Evolutionary conservation across 805 yeast species (phyloP), one percentile per base, ranked within the genome.

Genomic region (Ogataea pignaliae): DNA sequence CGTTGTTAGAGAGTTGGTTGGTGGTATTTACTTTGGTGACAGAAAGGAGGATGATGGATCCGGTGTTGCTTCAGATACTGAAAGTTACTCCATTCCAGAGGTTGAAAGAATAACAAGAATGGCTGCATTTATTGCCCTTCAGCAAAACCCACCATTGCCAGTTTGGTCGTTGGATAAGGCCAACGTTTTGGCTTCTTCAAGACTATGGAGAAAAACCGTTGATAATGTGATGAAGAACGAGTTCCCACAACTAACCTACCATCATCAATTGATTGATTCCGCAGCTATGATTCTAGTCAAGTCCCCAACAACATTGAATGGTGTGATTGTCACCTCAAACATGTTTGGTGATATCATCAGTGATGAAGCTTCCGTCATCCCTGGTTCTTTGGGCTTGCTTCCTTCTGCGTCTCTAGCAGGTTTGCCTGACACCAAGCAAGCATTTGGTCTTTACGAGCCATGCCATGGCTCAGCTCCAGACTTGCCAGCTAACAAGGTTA

Each of bases 391-490:
- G 51, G 99, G 99, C 48, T 78, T 93, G 54, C 77, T 93, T 53
- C 99, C 99, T 40, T 88, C 97, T 44, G 95, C 99, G 3, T 91
- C 98, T 16, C 78, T 93, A 61, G 93, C 97, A 3, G 88, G 97
- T n/a, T 76, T 93, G 62, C 99, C 99, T 42, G 97, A 91, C 68
- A 80, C 91, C 34, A 90, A 90, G 75, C 72, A 77, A 40, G 98
- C 98, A 1, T 90, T 93, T 63, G 99, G 99, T 46, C 74, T 93
- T 52, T 93, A 93, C 65, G 99, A 93, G 72, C 98, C 99, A 54
- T 91, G 97, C 63, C 99, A 91, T 65, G 99, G 99, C 39, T 85
- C 97, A 38, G 99, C 99, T 31, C 99, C 99, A 41, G 99, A 91
- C 66, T 79, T 91, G 62, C 82, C 83, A 41, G 72, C 70, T 47